Evolutionary conservation across 2,329 filamentous ascomycete species (phyloP).

Genomic region (Paradendryphiella salina): DNA sequence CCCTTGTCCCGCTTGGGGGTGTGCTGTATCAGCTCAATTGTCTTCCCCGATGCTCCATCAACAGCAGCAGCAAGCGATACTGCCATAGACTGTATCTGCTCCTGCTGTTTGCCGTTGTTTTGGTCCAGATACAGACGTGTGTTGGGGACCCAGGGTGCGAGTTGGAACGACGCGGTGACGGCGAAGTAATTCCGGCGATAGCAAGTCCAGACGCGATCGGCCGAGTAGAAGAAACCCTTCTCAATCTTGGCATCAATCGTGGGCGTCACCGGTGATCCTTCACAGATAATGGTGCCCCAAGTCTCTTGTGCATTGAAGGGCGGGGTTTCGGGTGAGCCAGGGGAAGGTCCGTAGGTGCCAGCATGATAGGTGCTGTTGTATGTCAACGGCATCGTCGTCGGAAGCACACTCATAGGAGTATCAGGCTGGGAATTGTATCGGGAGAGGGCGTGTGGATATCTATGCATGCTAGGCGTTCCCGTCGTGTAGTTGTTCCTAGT

Average conservation of each 20-base stretch:
- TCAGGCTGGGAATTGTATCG: constrained; percentile 44
- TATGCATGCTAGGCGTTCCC: constrained; percentile 44
- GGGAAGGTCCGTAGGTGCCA: constrained; percentile 25
- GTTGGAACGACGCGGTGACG: constrained; percentile 75
- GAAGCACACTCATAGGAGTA: constrained; percentile 44
- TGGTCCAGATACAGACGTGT: constrained; percentile 62
- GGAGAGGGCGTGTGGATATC: constrained; percentile 38
- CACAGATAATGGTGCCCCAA: constrained; percentile 65
- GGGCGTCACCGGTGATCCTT: constrained; percentile 64
- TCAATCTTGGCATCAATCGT: constrained; percentile 81
- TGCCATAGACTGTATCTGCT: constrained; percentile 72
- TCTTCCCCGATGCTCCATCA: constrained; percentile 73
- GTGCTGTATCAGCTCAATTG: constrained; percentile 84
- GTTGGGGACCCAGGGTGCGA: constrained; percentile 64
- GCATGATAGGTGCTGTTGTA: constrained; percentile 27
- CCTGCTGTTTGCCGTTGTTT: constrained; percentile 49
- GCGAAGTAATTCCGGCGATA: constrained; percentile 92
- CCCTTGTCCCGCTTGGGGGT: constrained; percentile 91
- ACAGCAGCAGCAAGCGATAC: constrained; percentile 85
- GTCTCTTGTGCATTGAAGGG: constrained; percentile 54
- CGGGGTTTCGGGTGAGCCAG: constrained; percentile 41
- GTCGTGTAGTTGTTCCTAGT: constrained; percentile 53
- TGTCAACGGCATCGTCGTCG: constrained; percentile 37
- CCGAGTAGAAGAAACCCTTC: constrained; percentile 79
- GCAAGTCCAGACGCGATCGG: constrained; percentile 85